Base-by-base conservation (phyloP, 108 stramenopile genomes). In the Skeletonema grethae region DNA sequence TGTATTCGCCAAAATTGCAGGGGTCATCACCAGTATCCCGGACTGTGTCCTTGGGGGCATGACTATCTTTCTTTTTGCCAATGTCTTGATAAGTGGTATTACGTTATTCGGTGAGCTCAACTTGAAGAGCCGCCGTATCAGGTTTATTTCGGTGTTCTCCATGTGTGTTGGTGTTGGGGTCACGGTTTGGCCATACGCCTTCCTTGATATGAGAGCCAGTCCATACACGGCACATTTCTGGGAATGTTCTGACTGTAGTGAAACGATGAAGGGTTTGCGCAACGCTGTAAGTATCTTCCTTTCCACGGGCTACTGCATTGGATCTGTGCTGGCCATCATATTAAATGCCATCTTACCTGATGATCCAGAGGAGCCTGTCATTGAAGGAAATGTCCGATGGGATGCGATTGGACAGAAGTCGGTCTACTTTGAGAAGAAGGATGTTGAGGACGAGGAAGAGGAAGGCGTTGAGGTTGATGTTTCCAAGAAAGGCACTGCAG, bases 21-120 rank as follows among this genome's bases (percentile, higher is more conserved):
- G 90, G 28, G 32, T 89, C 30, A 90, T 93, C 73, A 84, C 90
- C 2, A 82, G 79, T 30, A 93, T 93, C 69, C 92, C 92, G 18
- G 90, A 90, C 63, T 86, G 85, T 64, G 92, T 93, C 35, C 24
- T 93, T 24, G 92, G 92, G 34, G 92, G 92, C 4, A 89, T 89
- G 88, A 84, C 86, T 1, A 89, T 89, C 71, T 89, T 89, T 39
- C 69, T 89, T 56, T 89, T 89, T 56, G 67, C 77, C 63, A 89
- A 87, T 60, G 88, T 89, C 46, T 45, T 89, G 18, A 64, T 71
- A 13, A 76, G 73, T 34, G 88, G 88, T 22, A 87, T 89, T 38
- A 62, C 61, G 24, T 63, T 89, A 35, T 75, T 86, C 13, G 46
- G 67, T 25, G 80, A 64, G 11, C 59, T 87, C 12, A 75, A 89